These are phyloP conservation scores for Hibiscus tridactylites DNA, from an alignment of 345 rosid genomes.

Conservation along the genomic window DNA sequence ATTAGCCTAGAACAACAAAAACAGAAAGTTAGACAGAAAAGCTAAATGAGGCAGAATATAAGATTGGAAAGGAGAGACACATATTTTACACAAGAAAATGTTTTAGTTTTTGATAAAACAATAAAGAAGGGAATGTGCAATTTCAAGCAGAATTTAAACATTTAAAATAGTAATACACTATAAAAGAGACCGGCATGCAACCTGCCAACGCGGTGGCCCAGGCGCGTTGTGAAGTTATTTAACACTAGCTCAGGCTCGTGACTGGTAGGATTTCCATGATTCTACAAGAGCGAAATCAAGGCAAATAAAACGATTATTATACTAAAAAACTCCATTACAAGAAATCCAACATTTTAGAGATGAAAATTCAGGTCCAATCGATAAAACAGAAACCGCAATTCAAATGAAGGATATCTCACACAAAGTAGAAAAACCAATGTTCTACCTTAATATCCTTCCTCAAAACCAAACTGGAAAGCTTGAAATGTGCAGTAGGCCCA, in stretches of 20 bases:
- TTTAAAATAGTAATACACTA: not conserved
- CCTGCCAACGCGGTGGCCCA: conserved; percentile 95
- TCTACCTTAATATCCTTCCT: conserved; percentile 86
- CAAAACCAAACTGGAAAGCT: conserved; percentile 68
- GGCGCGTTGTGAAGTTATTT: conserved; percentile 78
- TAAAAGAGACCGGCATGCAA: conserved; percentile 17
- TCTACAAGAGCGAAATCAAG: conserved; percentile 28
- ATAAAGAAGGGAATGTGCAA: not conserved
- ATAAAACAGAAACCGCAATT: not conserved
- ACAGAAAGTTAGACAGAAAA: conserved; percentile 4
- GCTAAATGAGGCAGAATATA: not conserved
- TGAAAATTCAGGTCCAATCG: not conserved
- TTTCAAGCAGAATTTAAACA: not conserved
- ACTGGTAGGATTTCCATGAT: conserved; percentile 90
- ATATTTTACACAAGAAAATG: not conserved
- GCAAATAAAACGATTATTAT: not conserved
- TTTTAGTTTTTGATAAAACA: too few relatives aligned
- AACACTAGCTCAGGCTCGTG: conserved; percentile 84
- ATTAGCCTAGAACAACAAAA: conserved; percentile 38
- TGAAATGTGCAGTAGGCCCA: conserved; percentile 98
- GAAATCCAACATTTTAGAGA: not conserved
- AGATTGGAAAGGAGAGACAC: not conserved
- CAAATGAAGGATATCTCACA: not conserved
- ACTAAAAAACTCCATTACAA: not conserved
- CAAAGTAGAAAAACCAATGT: not conserved